phyloP scores from a whole-genome alignment of 2,329 filamentous ascomycete genomes.

The Akanthomyces dipterigenus region DNA sequence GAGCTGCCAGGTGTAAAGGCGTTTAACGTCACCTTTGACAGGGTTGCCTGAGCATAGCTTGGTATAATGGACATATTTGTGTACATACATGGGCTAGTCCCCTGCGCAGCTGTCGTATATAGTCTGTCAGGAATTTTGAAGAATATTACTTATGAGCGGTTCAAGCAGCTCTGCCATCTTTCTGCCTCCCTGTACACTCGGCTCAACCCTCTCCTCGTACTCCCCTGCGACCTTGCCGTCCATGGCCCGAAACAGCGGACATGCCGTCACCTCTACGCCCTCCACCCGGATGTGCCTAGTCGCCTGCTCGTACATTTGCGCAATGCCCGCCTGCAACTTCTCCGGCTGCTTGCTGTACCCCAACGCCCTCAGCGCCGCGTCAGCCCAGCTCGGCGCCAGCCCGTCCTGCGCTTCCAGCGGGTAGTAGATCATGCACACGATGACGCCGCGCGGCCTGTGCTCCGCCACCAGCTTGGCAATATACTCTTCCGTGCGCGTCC shows the following conservation, averaged over 20 bases:
- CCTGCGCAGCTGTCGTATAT: not conserved
- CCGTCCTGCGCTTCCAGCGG: constrained; percentile 1
- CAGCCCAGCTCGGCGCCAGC: constrained; percentile 1
- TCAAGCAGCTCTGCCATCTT: constrained; percentile 4
- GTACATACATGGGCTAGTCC: too few relatives aligned
- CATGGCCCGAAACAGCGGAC: not conserved
- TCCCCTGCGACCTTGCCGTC: not conserved
- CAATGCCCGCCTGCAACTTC: constrained; percentile 3
- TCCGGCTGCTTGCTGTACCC: constrained; percentile 3
- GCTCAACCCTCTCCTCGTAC: constrained; percentile 9
- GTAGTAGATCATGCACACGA: constrained; percentile 10
- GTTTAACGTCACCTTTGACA: not conserved
- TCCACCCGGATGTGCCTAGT: not conserved
- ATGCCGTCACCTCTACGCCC: not conserved
- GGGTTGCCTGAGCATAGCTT: not conserved
- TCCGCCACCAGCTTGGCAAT: not conserved
- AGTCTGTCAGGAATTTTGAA: not conserved
- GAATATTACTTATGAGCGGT: not conserved
- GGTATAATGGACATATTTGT: not conserved
- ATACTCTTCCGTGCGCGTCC: not conserved
- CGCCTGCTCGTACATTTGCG: constrained; percentile 6
- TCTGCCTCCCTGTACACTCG: constrained; percentile 5
- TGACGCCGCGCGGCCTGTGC: not conserved
- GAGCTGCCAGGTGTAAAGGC: not conserved
- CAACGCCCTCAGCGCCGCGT: not conserved